Conservation (phyloP, 2,329 filamentous ascomycete species). For the Sporothrix protearum region DNA sequence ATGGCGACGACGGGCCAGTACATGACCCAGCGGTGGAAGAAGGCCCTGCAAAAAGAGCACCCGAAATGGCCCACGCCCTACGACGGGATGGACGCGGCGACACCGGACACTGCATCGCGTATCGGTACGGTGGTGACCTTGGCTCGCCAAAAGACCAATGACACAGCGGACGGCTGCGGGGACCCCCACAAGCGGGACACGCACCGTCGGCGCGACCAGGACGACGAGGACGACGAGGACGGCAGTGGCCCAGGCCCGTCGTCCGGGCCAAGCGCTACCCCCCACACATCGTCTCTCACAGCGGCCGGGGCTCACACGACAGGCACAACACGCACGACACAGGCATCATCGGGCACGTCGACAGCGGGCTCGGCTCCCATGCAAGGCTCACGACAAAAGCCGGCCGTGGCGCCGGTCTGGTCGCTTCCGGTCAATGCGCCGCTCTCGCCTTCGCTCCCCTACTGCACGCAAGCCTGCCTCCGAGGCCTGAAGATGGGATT, state of each 20-base stretch:
- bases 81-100: neutral
- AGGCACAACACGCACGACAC: too few relatives aligned
- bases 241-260: too few relatives aligned
- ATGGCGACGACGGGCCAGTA: slow-evolving; percentile 17
- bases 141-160: neutral
- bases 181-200: too few relatives aligned
- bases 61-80: slow-evolving; percentile 20
- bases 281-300: too few relatives aligned
- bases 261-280: too few relatives aligned
- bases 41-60: neutral
- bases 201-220: too few relatives aligned
- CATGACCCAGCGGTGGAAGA: slow-evolving; percentile 22
- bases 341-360: too few relatives aligned
- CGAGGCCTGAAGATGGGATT: neutral
- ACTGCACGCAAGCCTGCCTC: slow-evolving; percentile 22
- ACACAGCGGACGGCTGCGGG: too few relatives aligned
- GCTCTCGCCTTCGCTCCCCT: slow-evolving; percentile 7
- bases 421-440: neutral
- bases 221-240: too few relatives aligned
- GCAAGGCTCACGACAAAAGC: too few relatives aligned
- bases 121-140: neutral
- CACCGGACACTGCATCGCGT: neutral
- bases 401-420: neutral
- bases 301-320: too few relatives aligned
- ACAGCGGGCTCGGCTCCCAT: too few relatives aligned